Base-by-base conservation (phyloP, 257 asterid species). In the Scutellaria barbata region DNA sequence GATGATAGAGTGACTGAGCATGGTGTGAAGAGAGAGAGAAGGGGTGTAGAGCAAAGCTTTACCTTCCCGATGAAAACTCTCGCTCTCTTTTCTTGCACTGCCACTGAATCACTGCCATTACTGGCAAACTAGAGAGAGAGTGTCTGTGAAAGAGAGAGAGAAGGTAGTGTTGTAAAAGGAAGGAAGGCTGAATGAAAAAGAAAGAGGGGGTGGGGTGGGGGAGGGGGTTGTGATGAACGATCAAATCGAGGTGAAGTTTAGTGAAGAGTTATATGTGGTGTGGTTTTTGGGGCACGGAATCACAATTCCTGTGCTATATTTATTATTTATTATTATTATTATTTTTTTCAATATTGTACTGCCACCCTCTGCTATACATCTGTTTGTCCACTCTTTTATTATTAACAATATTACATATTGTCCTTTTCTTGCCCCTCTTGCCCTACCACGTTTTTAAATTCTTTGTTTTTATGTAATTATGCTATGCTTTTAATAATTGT, bases 1-100 rank as follows among this genome's bases (percentile, higher is more conserved):
- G 30, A 25, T 25, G 30, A 25, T 25, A 25, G 30, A 30, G 35
- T 30, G 35, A 30, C 3, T 30, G 35, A 5, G 35, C 35, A 30
- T 30, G 70, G 6, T n/a, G 22, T 3, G 10, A n/a, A 3, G 66
- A 22, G 61, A 17, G 41, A 10, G 64, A 43, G 43, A 7, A 17
- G 45, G 68, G 12, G 55, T 66, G 61, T 17, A 62, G 63, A 42
- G 81, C 76, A 72, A 82, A 78, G 66, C 74, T 85, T 87, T 89
- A 86, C 95, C 96, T 92, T 92, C 96, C 96, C 98, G 76, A 92
- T 85, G 96, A 89, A 86, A 88, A 84, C 88, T 77, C 89, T 76
- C 78, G 42, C 87, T 75, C 79, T 74, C 82, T 87, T 87, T 87
- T 86, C 84, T 81, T 81, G 79, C 89, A 84, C 88, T 83, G 89